These are phyloP conservation scores for Arthrobotrys conoides DNA, from an alignment of 2,329 filamentous ascomycete species.

Conservation along the genomic window DNA sequence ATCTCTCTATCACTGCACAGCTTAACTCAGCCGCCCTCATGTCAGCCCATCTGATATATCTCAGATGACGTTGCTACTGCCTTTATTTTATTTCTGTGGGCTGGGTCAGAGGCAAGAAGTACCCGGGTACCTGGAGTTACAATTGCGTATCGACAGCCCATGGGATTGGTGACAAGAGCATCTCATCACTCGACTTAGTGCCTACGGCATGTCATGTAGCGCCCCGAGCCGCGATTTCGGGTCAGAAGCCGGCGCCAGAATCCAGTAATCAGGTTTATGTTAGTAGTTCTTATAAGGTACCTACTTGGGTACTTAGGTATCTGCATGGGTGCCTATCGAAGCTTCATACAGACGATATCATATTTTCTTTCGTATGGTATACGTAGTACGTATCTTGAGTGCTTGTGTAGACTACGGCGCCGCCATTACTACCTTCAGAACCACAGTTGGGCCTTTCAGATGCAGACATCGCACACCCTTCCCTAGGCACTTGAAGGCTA, in stretches of 20 bases:
- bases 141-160: neutral
- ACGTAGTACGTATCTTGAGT: too few species aligned
- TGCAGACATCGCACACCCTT: too few species aligned
- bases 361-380: too few species aligned
- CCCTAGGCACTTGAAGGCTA: too few species aligned
- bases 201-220: constrained; percentile 23
- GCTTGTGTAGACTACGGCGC: too few species aligned
- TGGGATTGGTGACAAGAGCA: constrained; percentile 15
- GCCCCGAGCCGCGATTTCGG: constrained; percentile 36
- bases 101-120: neutral
- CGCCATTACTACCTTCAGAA: too few species aligned
- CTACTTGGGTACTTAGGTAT: too few species aligned
- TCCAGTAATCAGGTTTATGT: neutral
- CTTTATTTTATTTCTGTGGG: neutral
- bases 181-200: constrained; percentile 9
- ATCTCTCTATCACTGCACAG: neutral
- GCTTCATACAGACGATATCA: too few species aligned
- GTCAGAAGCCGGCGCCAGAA: constrained; percentile 20
- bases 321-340: neutral
- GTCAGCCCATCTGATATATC: constrained; percentile 18
- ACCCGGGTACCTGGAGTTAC: constrained; percentile 1
- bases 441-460: too few species aligned
- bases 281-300: neutral
- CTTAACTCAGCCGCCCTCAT: constrained; percentile 9
- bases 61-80: constrained; percentile 7